Conservation (phyloP, 2,329 filamentous ascomycete species). For the Macrophomina pseudophaseolina region DNA sequence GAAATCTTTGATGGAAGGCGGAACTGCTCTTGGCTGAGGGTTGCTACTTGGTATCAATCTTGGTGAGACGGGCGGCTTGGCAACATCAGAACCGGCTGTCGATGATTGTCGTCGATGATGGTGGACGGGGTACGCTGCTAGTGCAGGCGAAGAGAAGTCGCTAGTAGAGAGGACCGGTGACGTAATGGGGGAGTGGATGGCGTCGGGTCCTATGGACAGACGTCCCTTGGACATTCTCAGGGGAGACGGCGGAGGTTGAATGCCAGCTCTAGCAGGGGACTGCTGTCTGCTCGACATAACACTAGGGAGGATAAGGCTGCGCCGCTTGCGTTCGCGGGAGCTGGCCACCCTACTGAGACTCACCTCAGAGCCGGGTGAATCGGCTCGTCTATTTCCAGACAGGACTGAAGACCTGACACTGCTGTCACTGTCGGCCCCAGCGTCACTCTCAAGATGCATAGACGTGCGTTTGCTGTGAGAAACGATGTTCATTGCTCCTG, state of each 20-base stretch:
- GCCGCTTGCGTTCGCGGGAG: conserved; percentile 80
- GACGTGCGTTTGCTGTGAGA: conserved; percentile 74
- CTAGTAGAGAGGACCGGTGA: conserved; percentile 85
- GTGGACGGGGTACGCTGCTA: conserved; percentile 57
- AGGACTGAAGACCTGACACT: conserved; percentile 83
- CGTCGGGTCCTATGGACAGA: conserved; percentile 65
- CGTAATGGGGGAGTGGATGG: conserved; percentile 80
- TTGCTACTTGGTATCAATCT: conserved; percentile 77
- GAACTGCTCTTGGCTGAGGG: conserved; percentile 83
- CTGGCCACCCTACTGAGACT: conserved; percentile 77
- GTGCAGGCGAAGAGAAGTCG: conserved; percentile 78
- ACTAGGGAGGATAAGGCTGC: conserved; percentile 82
- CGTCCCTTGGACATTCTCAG: conserved; percentile 85
- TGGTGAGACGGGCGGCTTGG: conserved; percentile 78
- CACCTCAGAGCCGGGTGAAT: conserved; percentile 90
- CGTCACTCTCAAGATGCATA: conserved; percentile 81
- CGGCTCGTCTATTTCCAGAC: conserved; percentile 73
- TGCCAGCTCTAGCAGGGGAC: conserved; percentile 78
- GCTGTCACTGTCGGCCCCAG: conserved; percentile 82
- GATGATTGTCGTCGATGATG: conserved; percentile 93
- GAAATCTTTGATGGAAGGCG: conserved; percentile 98
- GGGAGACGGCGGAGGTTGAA: conserved; percentile 77
- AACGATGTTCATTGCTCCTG: conserved; percentile 62
- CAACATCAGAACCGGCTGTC: conserved; percentile 73
- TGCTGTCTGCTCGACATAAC: conserved; percentile 82